Conservation (phyloP, 768 basidiomycete species). For the Trametes villosa region DNA sequence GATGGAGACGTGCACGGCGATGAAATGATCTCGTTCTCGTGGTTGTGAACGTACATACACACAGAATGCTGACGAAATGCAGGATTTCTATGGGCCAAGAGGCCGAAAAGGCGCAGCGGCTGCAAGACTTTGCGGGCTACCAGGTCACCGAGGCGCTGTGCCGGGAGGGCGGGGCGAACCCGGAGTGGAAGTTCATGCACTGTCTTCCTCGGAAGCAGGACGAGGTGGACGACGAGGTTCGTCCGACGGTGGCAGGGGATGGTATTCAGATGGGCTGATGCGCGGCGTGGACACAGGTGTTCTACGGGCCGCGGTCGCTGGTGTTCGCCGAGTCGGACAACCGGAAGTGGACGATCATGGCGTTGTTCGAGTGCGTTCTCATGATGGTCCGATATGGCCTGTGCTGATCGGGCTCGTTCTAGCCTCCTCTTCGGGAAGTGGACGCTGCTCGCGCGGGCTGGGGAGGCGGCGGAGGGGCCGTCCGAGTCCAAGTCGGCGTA, state of each 20-base stretch:
- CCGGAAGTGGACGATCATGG: conserved; percentile 96
- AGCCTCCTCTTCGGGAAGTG: conserved; percentile 42
- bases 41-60: neutral
- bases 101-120: conserved; percentile 84
- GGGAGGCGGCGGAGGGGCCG: neutral
- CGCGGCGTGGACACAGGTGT: conserved; percentile 57
- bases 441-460: conserved; percentile 24
- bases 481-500: neutral
- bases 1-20: no score
- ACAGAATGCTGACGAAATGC: neutral
- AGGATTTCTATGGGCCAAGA: conserved; percentile 99
- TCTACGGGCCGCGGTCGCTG: conserved; percentile 89
- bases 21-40: no score
- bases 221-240: conserved; percentile 94
- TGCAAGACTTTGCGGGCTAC: conserved; percentile 88
- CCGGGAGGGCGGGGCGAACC: conserved; percentile 76
- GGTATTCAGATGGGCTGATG: conserved; percentile 8
- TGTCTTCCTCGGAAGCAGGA: conserved; percentile 91
- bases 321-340: conserved; percentile 97
- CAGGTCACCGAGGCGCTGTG: conserved; percentile 93
- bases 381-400: conserved; percentile 7
- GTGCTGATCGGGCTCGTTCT: conserved; percentile 12
- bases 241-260: neutral
- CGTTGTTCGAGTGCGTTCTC: conserved; percentile 77
- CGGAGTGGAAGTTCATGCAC: conserved; percentile 93